Evolutionary conservation across 148 eudicot genomes (phyloP), one percentile per base, ranked within the genome.

Genomic region (Spergularia marina): DNA sequence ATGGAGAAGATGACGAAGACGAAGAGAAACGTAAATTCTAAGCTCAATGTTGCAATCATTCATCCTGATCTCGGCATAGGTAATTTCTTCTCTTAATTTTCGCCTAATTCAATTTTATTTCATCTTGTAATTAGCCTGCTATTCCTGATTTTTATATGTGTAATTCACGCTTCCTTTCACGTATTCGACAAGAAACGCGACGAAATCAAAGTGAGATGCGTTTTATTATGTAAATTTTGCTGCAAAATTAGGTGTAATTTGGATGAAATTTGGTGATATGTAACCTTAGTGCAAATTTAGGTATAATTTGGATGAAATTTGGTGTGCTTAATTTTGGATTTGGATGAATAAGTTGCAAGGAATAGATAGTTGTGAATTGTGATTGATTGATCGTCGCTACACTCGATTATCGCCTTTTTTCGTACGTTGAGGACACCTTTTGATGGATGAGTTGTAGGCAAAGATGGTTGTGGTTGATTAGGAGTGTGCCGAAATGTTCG

Each of bases 41-140:
- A 84, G 82, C 60, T 93, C 70, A 90, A 83, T 63, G 82, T 92
- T 15, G 97, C 92, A 65, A 85, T 92, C 71, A 84, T 92, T 16
- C 97, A 92, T 78, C 97, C 97, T 15, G 97, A 90, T 87, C 93
- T 92, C 10, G 98, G 96, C 47, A 90, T 93, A 64, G 98, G 98
- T 93, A 83, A 13, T 63, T 39, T 39, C 10, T 70, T 59, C 10
- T 6, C 13, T 51, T 40, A 23, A 58, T 18, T 49, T 21, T 16
- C 12, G 8, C 12, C 7, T 6, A 21, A 21, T 68, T 49, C 15
- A 44, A 44, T 36, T 49, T 21, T n/a, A n/a, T n/a, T 12, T 21
- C 36, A 13, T 70, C 5, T 21, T 73, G 65, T 20, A 12, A 11
- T 63, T 63, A 63, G 67, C 7, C 12, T 63, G 12, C 30, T 5